phyloP scores from a whole-genome alignment of 257 asterid species.

The Penstemon eatonii region DNA sequence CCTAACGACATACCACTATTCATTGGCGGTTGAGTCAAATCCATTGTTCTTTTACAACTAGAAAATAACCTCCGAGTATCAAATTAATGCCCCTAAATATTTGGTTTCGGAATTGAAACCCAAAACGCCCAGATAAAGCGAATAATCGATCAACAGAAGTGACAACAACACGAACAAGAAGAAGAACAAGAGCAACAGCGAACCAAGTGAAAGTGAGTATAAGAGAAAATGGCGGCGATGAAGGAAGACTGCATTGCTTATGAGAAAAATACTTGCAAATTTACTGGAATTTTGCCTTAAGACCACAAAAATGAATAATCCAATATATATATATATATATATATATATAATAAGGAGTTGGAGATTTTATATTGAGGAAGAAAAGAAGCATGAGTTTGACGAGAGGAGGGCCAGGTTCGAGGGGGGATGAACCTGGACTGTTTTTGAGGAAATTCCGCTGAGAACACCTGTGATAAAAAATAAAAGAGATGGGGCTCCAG shows the following conservation, averaged over 20 bases:
- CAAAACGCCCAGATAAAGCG: neutral
- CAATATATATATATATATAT: neutral
- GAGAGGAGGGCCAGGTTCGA: slow-evolving; percentile 31
- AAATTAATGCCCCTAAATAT: neutral
- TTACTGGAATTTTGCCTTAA: neutral
- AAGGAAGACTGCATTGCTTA: slow-evolving; percentile 34
- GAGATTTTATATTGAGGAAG: slow-evolving; percentile 14
- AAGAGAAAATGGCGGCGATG: slow-evolving; percentile 20
- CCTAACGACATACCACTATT: slow-evolving; percentile 53
- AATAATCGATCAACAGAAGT: slow-evolving; percentile 18
- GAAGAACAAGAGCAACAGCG: slow-evolving; percentile 26
- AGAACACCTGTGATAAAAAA: slow-evolving; percentile 19
- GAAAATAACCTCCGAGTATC: neutral
- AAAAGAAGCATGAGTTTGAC: slow-evolving; percentile 44
- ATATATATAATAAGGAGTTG: neutral
- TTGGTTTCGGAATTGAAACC: slow-evolving; percentile 9
- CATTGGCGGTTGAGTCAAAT: slow-evolving; percentile 53
- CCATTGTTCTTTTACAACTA: slow-evolving; percentile 38
- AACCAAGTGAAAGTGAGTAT: neutral
- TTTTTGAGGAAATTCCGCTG: slow-evolving; percentile 25
- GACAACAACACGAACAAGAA: slow-evolving; percentile 34
- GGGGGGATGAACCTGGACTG: slow-evolving; percentile 54
- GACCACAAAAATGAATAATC: neutral
- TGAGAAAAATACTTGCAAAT: neutral
- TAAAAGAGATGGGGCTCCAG: too few relatives aligned